These are phyloP conservation scores for Schwanniomyces polymorphus DNA, from an alignment of 805 yeast species.

Conservation along the genomic window DNA sequence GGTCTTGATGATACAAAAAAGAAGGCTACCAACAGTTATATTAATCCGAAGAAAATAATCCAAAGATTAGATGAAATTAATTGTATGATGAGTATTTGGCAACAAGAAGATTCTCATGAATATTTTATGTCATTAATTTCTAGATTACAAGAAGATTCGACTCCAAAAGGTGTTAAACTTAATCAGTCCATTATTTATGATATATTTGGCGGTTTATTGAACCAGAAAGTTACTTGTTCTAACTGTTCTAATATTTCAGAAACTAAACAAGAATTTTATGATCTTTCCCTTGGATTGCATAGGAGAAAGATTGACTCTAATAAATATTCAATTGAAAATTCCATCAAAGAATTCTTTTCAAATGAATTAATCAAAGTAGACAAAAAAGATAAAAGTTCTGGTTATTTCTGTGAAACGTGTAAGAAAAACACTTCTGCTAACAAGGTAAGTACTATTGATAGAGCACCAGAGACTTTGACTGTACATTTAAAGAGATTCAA, in stretches of 20 bases:
- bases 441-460: slow-evolving; percentile 69
- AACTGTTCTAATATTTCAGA: slow-evolving; percentile 79
- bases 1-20: slow-evolving; percentile 43
- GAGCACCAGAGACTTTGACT: slow-evolving; percentile 85
- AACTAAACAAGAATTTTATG: slow-evolving; percentile 93
- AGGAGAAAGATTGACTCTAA: slow-evolving; percentile 28
- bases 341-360: slow-evolving; percentile 78
- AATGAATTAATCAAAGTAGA: slow-evolving; percentile 76
- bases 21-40: slow-evolving; percentile 38
- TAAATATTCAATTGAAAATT: slow-evolving; percentile 68
- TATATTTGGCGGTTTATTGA: slow-evolving; percentile 87
- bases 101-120: slow-evolving; percentile 97
- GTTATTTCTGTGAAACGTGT: slow-evolving; percentile 89
- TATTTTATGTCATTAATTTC: slow-evolving; percentile 91
- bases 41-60: slow-evolving; percentile 77
- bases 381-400: slow-evolving; percentile 59
- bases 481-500: slow-evolving; percentile 90
- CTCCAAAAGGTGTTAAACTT: slow-evolving; percentile 85
- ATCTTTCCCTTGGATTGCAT: slow-evolving; percentile 77
- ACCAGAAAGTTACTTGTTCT: slow-evolving; percentile 82
- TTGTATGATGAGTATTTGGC: slow-evolving; percentile 97
- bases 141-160: slow-evolving; percentile 86
- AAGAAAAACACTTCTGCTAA: slow-evolving; percentile 72
- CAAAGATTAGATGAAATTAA: slow-evolving; percentile 77
- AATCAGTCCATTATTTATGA: slow-evolving; percentile 83